A percentile compares a stretch with the other conserved stretches of the same genome.
phyloP scores from a whole-genome alignment of 805 yeast genomes.

The Metschnikowia vanudenii region DNA sequence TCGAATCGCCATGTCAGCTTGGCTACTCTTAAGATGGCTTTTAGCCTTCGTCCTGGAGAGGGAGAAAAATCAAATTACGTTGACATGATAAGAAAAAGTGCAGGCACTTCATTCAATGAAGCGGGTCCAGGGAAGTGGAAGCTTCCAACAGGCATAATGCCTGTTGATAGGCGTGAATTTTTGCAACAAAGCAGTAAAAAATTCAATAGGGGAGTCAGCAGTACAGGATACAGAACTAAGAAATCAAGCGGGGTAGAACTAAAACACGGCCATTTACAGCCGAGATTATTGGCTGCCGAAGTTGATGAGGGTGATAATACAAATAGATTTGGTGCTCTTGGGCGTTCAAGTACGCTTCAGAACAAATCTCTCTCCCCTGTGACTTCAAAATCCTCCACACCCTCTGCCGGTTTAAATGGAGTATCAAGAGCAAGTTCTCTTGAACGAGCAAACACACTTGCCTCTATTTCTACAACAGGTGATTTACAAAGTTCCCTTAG shows the following conservation, averaged over 20 bases:
- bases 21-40: conserved; percentile 35
- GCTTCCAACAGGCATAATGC: conserved; percentile 55
- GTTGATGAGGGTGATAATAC: conserved; percentile 50
- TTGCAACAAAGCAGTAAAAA: conserved; percentile 21
- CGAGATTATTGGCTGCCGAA: conserved; percentile 70
- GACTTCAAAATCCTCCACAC: conserved; percentile 16
- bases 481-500: conserved; percentile 23
- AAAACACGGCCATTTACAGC: conserved; percentile 62
- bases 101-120: conserved; percentile 51
- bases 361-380: conserved; percentile 13
- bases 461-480: conserved; percentile 19
- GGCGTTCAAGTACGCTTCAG: conserved; percentile 10
- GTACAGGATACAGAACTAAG: conserved; percentile 18
- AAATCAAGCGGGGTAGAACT: conserved; percentile 50
- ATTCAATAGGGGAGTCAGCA: conserved; percentile 14
- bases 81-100: conserved; percentile 38
- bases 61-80: conserved; percentile 55
- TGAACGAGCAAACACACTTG: conserved; percentile 32
- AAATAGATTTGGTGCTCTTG: conserved; percentile 16
- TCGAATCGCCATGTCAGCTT: conserved; percentile 38
- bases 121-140: conserved; percentile 47
- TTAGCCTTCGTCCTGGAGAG: conserved; percentile 43
- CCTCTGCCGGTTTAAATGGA: conserved; percentile 9
- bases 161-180: conserved; percentile 36
- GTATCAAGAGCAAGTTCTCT: conserved; percentile 30